A percentile compares a stretch with the other conserved stretches of the same genome.
Conservation (phyloP, 345 rosid genomes). For the Brassica rapa region DNA sequence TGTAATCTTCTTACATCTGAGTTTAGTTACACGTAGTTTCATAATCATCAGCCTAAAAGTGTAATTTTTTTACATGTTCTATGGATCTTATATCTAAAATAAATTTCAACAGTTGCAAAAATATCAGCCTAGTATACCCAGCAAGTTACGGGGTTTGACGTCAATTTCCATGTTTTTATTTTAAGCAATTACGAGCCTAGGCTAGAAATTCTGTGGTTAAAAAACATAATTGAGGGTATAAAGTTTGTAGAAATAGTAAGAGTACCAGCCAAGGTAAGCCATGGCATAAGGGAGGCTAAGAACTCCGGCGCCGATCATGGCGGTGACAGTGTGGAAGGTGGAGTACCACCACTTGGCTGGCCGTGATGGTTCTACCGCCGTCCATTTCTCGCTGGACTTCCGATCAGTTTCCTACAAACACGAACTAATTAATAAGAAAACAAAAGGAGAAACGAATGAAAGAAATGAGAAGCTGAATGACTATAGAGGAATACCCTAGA, state of each 20-base stretch:
- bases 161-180: neutral
- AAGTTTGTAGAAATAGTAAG: neutral
- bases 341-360: slow-evolving; percentile 98
- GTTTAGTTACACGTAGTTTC: neutral
- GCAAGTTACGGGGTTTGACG: neutral
- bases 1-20: neutral
- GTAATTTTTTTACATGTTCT: neutral
- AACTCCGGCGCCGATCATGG: slow-evolving; percentile 99
- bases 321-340: slow-evolving; percentile 87
- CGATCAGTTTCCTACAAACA: slow-evolving; percentile 50
- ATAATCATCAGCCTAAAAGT: neutral
- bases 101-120: neutral
- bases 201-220: no score
- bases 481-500: slow-evolving; percentile 45
- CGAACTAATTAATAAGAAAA: neutral
- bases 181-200: neutral
- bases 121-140: neutral
- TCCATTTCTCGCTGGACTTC: slow-evolving; percentile 56
- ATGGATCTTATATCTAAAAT: neutral
- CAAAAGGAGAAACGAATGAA: neutral
- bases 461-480: neutral
- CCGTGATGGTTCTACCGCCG: slow-evolving; percentile 56
- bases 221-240: neutral
- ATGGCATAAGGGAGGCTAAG: slow-evolving; percentile 94
- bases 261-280: slow-evolving; percentile 95